Evolutionary conservation across 2,329 filamentous ascomycete species (phyloP).

Genomic region (Cytospora piceicola): DNA sequence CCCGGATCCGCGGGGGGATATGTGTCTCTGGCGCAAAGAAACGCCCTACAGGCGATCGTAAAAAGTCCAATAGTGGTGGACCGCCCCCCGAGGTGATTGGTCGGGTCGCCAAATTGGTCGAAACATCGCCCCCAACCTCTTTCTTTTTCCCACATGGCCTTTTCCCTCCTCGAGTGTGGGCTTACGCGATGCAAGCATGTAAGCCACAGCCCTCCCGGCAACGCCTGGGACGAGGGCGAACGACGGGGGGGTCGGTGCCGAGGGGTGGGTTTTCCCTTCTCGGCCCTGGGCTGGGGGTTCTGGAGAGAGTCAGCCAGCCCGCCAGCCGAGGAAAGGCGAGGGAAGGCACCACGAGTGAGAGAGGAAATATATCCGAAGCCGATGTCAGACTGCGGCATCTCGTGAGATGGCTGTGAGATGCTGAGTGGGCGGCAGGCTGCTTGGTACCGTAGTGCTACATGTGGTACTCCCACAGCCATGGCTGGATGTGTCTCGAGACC

Average conservation of each 20-base stretch:
- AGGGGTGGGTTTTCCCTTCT: background rate
- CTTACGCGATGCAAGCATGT: conserved; percentile 11
- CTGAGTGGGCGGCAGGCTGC: background rate
- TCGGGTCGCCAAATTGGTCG: conserved; percentile 1
- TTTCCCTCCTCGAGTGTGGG: background rate
- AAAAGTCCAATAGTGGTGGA: background rate
- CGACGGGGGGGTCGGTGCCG: background rate
- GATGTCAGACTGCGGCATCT: background rate
- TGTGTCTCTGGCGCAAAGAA: conserved; percentile 14
- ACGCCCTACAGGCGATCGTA: conserved; percentile 18
- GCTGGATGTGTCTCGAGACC: background rate
- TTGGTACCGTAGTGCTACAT: background rate
- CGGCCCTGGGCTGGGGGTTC: background rate
- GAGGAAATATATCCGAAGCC: background rate
- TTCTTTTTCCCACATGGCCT: background rate
- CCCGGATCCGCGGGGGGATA: background rate
- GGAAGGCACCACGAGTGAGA: background rate
- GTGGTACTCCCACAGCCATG: background rate
- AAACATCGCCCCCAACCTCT: conserved; percentile 23
- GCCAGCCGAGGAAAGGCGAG: background rate
- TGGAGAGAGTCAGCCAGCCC: background rate
- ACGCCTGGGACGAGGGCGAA: background rate
- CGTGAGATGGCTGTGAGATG: background rate
- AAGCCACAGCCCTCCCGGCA: conserved; percentile 3
- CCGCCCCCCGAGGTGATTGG: conserved; percentile 7